Conservation (phyloP, 2,329 filamentous ascomycete species). For the Fusarium anthophilum region DNA sequence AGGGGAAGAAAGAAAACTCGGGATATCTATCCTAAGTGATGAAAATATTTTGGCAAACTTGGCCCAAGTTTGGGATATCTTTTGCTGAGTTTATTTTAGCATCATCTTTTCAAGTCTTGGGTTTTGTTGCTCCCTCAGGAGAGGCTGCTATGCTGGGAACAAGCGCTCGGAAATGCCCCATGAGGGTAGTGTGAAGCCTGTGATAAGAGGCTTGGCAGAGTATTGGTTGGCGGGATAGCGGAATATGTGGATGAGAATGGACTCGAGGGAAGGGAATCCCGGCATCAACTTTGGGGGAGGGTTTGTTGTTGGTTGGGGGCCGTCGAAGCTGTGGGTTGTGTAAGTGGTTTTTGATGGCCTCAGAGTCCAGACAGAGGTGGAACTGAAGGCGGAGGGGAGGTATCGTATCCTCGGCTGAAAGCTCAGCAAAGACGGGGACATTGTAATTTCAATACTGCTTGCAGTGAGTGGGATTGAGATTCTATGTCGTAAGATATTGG, state of each 20-base stretch:
- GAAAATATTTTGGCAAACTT: too few relatives aligned
- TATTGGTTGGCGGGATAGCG: constrained; percentile 1
- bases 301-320: not conserved
- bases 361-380: not conserved
- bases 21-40: too few relatives aligned
- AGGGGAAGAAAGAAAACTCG: too few relatives aligned
- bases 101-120: too few relatives aligned
- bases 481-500: not conserved
- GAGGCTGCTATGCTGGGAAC: not conserved
- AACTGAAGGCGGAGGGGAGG: not conserved
- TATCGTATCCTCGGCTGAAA: not conserved
- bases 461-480: not conserved
- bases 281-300: not conserved
- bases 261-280: not conserved
- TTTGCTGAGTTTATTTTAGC: too few relatives aligned
- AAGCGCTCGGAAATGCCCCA: not conserved
- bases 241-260: not conserved
- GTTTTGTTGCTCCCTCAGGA: too few relatives aligned
- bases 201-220: constrained; percentile 5
- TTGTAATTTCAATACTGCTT: not conserved
- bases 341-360: not conserved
- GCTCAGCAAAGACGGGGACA: not conserved
- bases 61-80: too few relatives aligned
- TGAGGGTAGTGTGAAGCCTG: not conserved
- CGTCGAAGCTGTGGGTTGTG: not conserved